A percentile compares a stretch with the other conserved stretches of the same genome.
phyloP scores from a whole-genome alignment of 257 asterid genomes.

The Solanum neorickii region DNA sequence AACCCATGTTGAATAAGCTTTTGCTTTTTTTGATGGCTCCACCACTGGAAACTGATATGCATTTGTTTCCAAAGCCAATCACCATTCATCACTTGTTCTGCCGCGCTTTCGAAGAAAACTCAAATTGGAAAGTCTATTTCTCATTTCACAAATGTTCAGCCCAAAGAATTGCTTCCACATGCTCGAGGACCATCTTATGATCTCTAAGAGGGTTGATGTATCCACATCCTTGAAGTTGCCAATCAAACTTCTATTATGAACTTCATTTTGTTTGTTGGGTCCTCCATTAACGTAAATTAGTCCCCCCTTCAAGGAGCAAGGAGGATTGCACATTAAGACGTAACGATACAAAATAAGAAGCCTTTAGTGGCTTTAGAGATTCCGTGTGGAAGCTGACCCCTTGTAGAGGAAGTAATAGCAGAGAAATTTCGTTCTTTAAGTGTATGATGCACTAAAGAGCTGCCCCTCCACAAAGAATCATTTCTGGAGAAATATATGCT shows the following conservation, averaged over 20 bases:
- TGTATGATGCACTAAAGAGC: background rate
- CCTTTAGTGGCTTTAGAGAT: background rate
- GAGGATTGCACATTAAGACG: background rate
- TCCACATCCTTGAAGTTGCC: background rate
- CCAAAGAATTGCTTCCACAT: background rate
- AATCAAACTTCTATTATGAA: background rate
- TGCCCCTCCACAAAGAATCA: background rate
- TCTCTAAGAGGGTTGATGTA: background rate
- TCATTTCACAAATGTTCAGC: background rate
- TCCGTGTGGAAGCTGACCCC: background rate
- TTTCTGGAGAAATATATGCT: background rate
- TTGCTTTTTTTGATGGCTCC: background rate
- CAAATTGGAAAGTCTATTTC: background rate
- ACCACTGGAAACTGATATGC: background rate
- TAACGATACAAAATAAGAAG: background rate
- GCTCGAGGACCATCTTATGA: background rate
- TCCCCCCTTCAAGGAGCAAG: background rate
- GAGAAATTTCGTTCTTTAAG: background rate
- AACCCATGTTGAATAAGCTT: too few relatives aligned
- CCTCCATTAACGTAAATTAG: background rate
- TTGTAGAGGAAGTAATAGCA: background rate
- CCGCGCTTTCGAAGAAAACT: background rate
- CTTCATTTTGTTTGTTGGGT: background rate
- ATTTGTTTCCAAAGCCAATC: background rate
- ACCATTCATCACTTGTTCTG: background rate